Conservation (phyloP, 257 asterid genomes). For the Nicotiana obtusifolia region DNA sequence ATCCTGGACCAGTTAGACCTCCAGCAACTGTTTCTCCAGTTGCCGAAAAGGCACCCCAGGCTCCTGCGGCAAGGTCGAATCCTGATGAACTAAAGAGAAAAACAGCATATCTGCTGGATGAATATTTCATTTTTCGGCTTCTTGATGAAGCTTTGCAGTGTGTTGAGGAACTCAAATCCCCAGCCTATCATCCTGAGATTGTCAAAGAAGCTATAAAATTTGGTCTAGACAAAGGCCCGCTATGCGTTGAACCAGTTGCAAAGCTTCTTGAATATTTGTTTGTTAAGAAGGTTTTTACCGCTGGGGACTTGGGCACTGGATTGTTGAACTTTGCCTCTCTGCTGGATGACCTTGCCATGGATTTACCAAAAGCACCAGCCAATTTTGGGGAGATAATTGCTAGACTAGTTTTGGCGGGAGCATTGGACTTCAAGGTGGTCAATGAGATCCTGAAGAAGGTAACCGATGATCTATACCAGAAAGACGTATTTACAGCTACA, state of each 20-base stretch:
- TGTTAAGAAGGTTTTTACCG: constrained; percentile 42
- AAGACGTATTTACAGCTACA: constrained; percentile 43
- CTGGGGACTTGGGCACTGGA: constrained; percentile 43
- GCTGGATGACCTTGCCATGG: constrained; percentile 83
- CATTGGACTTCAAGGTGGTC: constrained; percentile 55
- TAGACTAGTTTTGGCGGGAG: constrained; percentile 47
- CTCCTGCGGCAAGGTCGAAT: constrained; percentile 30
- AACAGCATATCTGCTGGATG: constrained; percentile 60
- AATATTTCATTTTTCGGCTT: constrained; percentile 56
- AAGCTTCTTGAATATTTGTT: constrained; percentile 56
- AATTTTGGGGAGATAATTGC: constrained; percentile 77
- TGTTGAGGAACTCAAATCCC: constrained; percentile 72
- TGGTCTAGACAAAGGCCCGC: constrained; percentile 77
- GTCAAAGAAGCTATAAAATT: constrained; percentile 68
- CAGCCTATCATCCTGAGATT: constrained; percentile 64
- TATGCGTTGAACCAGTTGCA: constrained; percentile 49
- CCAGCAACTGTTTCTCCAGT: constrained; percentile 28
- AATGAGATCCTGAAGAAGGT: constrained; percentile 50
- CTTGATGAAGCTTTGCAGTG: constrained; percentile 81
- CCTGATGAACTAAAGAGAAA: constrained; percentile 54
- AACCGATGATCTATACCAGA: constrained; percentile 53
- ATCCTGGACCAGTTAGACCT: constrained; percentile 26
- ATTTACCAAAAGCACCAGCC: constrained; percentile 85
- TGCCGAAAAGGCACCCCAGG: constrained; percentile 30
- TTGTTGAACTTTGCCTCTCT: constrained; percentile 41